These are phyloP conservation scores for Monocercomonoides exilis DNA, from an alignment of 78 protist species.

Conservation along the genomic window DNA sequence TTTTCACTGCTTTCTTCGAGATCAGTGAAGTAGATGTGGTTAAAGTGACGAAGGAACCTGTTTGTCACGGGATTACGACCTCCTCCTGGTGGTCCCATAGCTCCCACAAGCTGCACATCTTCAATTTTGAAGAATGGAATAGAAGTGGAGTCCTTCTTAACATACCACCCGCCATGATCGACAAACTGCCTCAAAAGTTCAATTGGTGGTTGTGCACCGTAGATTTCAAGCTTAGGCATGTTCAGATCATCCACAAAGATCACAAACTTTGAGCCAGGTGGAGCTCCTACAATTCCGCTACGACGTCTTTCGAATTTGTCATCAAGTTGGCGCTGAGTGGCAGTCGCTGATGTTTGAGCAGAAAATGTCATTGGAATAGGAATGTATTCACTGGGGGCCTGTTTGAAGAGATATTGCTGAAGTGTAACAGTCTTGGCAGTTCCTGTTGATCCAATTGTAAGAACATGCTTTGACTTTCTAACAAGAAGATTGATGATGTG, in stretches of 20 bases:
- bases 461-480: not conserved
- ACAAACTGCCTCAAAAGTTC: constrained; percentile 74
- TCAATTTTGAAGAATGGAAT: constrained; percentile 32
- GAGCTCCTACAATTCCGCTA: constrained; percentile 54
- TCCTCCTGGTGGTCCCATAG: constrained; percentile 84
- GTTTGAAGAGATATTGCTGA: constrained; percentile 27
- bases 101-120: constrained; percentile 40
- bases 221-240: constrained; percentile 65
- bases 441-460: constrained; percentile 76
- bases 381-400: constrained; percentile 1
- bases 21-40: constrained; percentile 60
- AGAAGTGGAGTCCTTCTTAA: constrained; percentile 39
- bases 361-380: constrained; percentile 41
- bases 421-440: constrained; percentile 66
- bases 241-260: constrained; percentile 70
- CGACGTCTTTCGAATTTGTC: constrained; percentile 44
- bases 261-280: constrained; percentile 41
- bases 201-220: constrained; percentile 74
- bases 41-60: constrained; percentile 70
- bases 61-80: constrained; percentile 59
- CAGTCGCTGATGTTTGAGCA: constrained; percentile 58
- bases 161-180: constrained; percentile 71
- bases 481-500: constrained; percentile 43
- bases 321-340: constrained; percentile 62
- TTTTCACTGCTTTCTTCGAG: constrained; percentile 30